Percentiles rank a stretch among this genome's conserved stretches.
Conservation (phyloP, 768 basidiomycete genomes). For the Suillus discolor region DNA sequence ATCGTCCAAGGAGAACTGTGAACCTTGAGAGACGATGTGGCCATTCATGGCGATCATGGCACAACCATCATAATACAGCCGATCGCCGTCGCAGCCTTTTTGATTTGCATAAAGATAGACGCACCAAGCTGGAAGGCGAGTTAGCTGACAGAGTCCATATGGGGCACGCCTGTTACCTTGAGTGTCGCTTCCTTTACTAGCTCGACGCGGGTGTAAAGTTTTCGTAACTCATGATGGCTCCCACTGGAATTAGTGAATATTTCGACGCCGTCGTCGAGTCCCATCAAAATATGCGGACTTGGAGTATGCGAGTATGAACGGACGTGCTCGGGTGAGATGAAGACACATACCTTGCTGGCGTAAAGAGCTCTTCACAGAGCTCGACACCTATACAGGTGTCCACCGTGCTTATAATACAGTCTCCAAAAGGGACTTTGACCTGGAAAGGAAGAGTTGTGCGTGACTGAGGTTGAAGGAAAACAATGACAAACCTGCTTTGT, state of each 20-base stretch:
- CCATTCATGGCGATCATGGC: conserved; percentile 97
- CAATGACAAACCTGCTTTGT: conserved; percentile 74
- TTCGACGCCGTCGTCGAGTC: conserved; percentile 96
- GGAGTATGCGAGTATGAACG: background rate
- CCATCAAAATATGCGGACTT: conserved; percentile 97
- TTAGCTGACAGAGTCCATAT: background rate
- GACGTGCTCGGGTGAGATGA: background rate
- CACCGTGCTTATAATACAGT: conserved; percentile 88
- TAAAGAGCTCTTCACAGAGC: conserved; percentile 97
- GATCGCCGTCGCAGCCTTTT: conserved; percentile 98
- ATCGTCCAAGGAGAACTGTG: conserved; percentile 93
- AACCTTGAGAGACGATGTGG: conserved; percentile 88
- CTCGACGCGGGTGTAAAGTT: conserved; percentile 87
- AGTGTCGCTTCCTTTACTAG: conserved; percentile 96
- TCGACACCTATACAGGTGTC: conserved; percentile 98
- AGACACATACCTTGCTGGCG: conserved; percentile 77
- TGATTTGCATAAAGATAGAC: conserved; percentile 99
- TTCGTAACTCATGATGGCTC: conserved; percentile 98
- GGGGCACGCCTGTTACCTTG: conserved; percentile 56
- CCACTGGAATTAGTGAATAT: conserved; percentile 99
- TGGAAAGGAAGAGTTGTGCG: conserved; percentile 29
- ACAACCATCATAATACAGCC: conserved; percentile 97
- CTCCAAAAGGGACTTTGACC: conserved; percentile 93
- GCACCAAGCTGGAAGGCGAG: conserved; percentile 68
- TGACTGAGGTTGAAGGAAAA: background rate